Evolutionary conservation across 2,329 filamentous ascomycete genomes (phyloP).

Genomic region (Arthrobotrys megalospora): DNA sequence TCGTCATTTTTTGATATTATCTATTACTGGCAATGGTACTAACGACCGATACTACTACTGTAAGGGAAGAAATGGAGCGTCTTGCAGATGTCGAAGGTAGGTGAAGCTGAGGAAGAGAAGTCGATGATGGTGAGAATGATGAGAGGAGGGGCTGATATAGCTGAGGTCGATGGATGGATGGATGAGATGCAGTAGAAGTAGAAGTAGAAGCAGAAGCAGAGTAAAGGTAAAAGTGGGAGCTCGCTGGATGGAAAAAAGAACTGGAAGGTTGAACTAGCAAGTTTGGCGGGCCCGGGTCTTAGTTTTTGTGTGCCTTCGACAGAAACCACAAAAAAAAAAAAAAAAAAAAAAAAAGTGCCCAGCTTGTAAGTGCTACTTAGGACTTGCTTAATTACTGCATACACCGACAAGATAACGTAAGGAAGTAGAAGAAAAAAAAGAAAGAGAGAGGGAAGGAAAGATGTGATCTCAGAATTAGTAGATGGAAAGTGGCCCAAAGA

Average conservation of each 20-base stretch:
- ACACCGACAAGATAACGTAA: no score
- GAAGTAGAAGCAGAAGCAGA: slow-evolving; percentile 9
- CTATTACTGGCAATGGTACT: not conserved
- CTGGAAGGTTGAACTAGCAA: slow-evolving; percentile 21
- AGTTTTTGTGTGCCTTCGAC: slow-evolving; percentile 41
- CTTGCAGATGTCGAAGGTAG: not conserved
- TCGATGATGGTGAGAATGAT: slow-evolving; percentile 11
- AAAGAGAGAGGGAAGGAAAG: not conserved
- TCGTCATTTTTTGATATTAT: slow-evolving; percentile 38
- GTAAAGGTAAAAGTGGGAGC: slow-evolving; percentile 6
- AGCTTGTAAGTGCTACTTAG: no score
- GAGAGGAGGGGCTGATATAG: slow-evolving; percentile 2
- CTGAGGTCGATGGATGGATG: not conserved
- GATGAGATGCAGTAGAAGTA: not conserved
- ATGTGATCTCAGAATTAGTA: not conserved
- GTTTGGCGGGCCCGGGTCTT: not conserved
- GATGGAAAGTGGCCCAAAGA: slow-evolving; percentile 5
- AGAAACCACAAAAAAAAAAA: no score
- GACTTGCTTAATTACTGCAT: no score
- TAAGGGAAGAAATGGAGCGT: no score
- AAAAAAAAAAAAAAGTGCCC: not conserved
- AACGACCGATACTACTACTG: no score
- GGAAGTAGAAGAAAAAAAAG: no score
- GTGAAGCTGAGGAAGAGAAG: not conserved
- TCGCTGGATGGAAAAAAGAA: slow-evolving; percentile 7